Evolutionary conservation across 2,329 filamentous ascomycete species (phyloP).

Genomic region (Xylariaceae sp.): DNA sequence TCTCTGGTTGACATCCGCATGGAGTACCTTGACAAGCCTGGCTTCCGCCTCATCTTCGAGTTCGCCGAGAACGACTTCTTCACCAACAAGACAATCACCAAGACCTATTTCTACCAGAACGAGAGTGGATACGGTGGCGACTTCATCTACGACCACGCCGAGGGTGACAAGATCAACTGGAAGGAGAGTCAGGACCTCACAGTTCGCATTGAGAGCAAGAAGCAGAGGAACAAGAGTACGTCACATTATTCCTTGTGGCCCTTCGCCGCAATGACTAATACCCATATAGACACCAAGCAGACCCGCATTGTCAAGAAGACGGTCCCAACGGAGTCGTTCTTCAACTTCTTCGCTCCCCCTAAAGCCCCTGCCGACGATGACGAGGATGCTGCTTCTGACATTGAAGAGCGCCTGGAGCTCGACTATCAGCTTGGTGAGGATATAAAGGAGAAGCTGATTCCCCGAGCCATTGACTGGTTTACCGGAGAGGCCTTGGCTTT

Average conservation of each 20-base stretch:
- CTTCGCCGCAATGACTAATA: conserved; percentile 3
- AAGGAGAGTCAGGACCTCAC: conserved; percentile 90
- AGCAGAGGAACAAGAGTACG: conserved; percentile 99
- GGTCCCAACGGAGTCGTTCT: conserved; percentile 96
- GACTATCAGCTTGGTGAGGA: conserved; percentile 99
- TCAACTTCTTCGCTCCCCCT: conserved; percentile 98
- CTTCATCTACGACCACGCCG: conserved; percentile 99
- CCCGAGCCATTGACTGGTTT: conserved; percentile 98
- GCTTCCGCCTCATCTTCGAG: conserved; percentile 97
- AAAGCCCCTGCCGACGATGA: conserved; percentile 73
- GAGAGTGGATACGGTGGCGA: conserved; percentile 98
- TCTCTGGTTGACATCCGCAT: conserved; percentile 90
- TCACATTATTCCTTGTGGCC: background rate
- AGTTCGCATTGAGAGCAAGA: conserved; percentile 95
- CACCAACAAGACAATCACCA: conserved; percentile 93
- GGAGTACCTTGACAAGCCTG: conserved; percentile 98
- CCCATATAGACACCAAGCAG: conserved; percentile 86
- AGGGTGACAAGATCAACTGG: conserved; percentile 98
- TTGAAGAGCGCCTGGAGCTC: conserved; percentile 95
- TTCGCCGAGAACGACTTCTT: conserved; percentile 96
- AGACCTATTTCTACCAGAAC: conserved; percentile 99
- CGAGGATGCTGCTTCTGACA: conserved; percentile 74
- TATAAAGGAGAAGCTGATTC: conserved; percentile 99
- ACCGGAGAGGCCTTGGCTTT: conserved; percentile 96
- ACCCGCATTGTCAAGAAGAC: conserved; percentile 99